Evolutionary conservation across 768 basidiomycete genomes (phyloP), one percentile per base, ranked within the genome.

Genomic region (Royoungia palumana): DNA sequence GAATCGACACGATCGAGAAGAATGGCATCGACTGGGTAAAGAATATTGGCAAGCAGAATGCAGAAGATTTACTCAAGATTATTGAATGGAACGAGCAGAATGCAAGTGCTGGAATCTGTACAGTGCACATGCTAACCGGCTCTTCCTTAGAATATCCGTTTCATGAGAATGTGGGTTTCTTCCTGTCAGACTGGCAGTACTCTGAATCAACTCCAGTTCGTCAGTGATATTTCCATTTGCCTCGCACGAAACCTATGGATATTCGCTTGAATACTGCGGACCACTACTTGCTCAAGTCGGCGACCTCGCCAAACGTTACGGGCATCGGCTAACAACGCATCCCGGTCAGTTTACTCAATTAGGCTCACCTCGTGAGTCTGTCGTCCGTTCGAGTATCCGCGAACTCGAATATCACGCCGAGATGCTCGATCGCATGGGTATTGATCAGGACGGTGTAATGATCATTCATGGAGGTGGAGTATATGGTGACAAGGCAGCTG

Each of bases 171-270:
- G 55, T 67, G 37, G 19, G 66, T 39, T 44, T 35, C 25, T n/a
- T 4, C 2, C 12, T 5, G 2, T 41, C 28, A 9, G 2, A 2
- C 5, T 22, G 14, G 37, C 17, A 3, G 11, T 32, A 19, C 11
- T 21, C 40, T 54, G 41, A 53, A 27, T 37, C 22, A 30, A 20
- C n/a, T 21, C 4, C 37, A 67, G 67, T 5, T 94, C 91, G 0
- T 92, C 90, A 8, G 89, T 93, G 55, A 85, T 96, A 80, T 95
- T 96, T 67, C 93, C 94, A 1, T 96, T 87, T 58, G 92, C 93
- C 0, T 88, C 87, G 1, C 94, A 97, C 56, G 74, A 70, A 16
- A 75, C 74, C 17, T 80, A 92, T 59, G 92, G 92, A 0, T 96
- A 97, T 65, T 77, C 82, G 14, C 75, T 97, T 21, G 77, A 80